These are phyloP conservation scores for Neopestalotiopsis sp. DNA, from an alignment of 2,329 filamentous ascomycete genomes.

Conservation along the genomic window DNA sequence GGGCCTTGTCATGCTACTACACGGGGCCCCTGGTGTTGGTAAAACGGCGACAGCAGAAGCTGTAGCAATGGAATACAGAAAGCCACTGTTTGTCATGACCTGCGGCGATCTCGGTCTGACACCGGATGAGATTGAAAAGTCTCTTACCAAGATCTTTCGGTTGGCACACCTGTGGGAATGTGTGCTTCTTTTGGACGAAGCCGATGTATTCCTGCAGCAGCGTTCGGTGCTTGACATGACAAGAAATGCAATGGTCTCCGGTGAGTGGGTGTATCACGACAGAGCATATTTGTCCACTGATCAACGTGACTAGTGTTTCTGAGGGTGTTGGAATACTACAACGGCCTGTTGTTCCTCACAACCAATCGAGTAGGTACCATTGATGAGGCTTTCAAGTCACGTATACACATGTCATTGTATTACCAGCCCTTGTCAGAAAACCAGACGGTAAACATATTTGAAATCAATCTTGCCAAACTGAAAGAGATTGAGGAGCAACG, in stretches of 20 bases:
- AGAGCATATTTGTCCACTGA: background rate
- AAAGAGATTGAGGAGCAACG: background rate
- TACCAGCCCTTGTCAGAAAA: conserved; percentile 42
- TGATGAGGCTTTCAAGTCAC: conserved; percentile 50
- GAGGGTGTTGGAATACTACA: conserved; percentile 38
- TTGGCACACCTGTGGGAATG: conserved; percentile 41
- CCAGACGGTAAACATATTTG: conserved; percentile 47
- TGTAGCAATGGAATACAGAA: conserved; percentile 45
- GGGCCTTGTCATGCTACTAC: conserved; percentile 50
- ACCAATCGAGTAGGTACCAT: conserved; percentile 51
- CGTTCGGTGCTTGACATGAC: conserved; percentile 36
- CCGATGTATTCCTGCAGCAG: conserved; percentile 36
- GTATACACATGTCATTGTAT: conserved; percentile 43
- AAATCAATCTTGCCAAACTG: conserved; percentile 39
- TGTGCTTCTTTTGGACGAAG: conserved; percentile 35
- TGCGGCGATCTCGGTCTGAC: conserved; percentile 53
- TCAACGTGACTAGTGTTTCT: conserved; percentile 44
- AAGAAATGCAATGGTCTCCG: conserved; percentile 40
- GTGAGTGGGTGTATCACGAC: background rate
- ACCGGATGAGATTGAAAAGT: conserved; percentile 45
- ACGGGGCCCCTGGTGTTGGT: conserved; percentile 54
- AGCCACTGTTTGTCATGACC: conserved; percentile 54
- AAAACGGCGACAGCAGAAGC: conserved; percentile 55
- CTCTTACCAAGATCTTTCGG: conserved; percentile 48
- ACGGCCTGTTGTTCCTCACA: conserved; percentile 45